Evolutionary conservation across 2,329 filamentous ascomycete genomes (phyloP).

Genomic region (Nigrospora oryzae): DNA sequence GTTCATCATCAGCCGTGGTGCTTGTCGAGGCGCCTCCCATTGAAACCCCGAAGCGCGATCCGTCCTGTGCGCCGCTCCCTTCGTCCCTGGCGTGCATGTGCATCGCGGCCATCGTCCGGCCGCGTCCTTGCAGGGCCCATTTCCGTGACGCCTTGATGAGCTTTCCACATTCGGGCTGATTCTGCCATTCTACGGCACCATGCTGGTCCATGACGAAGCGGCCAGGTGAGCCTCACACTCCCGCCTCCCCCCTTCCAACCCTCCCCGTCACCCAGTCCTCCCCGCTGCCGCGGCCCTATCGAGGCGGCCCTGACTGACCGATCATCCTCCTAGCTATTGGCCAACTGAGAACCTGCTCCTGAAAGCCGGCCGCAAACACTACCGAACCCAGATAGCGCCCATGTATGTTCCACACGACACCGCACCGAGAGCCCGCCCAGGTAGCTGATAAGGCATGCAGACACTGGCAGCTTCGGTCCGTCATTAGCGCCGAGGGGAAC

Average conservation of each 20-base stretch:
- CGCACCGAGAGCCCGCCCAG: not conserved
- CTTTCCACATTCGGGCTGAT: not conserved
- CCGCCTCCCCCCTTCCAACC: not conserved
- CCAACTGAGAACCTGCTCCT: constrained; percentile 59
- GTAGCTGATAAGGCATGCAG: constrained; percentile 28
- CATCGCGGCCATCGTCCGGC: too few relatives aligned
- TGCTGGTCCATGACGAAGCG: constrained; percentile 1
- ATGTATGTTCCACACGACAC: constrained; percentile 37
- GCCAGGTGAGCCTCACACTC: constrained; percentile 31
- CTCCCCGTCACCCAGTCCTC: too few relatives aligned
- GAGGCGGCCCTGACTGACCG: constrained; percentile 8
- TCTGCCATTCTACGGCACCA: constrained; percentile 1
- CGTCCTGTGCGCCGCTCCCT: too few relatives aligned
- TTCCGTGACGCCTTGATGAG: not conserved
- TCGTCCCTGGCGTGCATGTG: too few relatives aligned
- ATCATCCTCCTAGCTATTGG: constrained; percentile 45
- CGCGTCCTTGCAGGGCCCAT: too few relatives aligned
- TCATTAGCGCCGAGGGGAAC: constrained; percentile 72
- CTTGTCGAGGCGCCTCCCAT: too few relatives aligned
- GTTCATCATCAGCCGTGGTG: too few relatives aligned
- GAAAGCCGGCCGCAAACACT: constrained; percentile 54
- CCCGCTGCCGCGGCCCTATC: too few relatives aligned
- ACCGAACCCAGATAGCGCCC: constrained; percentile 56
- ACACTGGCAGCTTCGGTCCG: constrained; percentile 83
- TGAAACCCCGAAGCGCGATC: too few relatives aligned